Evolutionary conservation across 176 grass and related monocot genomes (phyloP), one percentile per base, ranked within the genome.

Genomic region (Cocos nucifera): DNA sequence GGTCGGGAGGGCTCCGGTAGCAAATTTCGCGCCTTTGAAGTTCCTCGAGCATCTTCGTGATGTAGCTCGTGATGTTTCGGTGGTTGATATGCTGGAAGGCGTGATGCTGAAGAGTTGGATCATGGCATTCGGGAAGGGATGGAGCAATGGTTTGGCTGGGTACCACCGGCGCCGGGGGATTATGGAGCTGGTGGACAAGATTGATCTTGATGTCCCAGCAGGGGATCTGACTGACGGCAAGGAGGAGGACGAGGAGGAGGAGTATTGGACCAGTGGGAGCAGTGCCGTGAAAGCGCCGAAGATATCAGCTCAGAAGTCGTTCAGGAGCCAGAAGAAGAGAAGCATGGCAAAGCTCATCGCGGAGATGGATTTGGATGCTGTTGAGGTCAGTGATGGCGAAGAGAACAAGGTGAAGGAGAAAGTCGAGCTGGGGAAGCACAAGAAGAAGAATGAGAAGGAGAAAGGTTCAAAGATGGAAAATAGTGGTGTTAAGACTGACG

Each of bases 121-220:
- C 20, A 61, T 23, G 4, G 92, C 87, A 4, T 35, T 85, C 3
- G 75, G 57, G 2, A 67, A 69, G 57, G 86, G 83, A 58, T 88
- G 79, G 2, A 67, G 56, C 0, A 59, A 50, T 32, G 79, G 83
- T 22, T 55, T 19, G 18, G 58, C 75, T 0, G 70, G 68, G 15
- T 78, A 62, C 53, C 68, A 69, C 74, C 63, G 18, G 53, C 80
- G 80, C 19, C 75, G 78, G 32, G 9, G 26, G 0, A 22, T 56
- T 9, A 50, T 54, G 3, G 86, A 90, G 10, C 75, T 95, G 5
- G 71, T 79, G 16, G 90, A 95, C 70, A 89, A 81, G 74, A 74
- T 95, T 24, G 83, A 95, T 51, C 79, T 95, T 5, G 90, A 95
- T 29, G 78, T 84, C 32, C 73, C 77, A 1, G 63, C 80, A 6